Evolutionary conservation across 2,329 filamentous ascomycete species (phyloP).

Genomic region (Ophiostoma sp.): DNA sequence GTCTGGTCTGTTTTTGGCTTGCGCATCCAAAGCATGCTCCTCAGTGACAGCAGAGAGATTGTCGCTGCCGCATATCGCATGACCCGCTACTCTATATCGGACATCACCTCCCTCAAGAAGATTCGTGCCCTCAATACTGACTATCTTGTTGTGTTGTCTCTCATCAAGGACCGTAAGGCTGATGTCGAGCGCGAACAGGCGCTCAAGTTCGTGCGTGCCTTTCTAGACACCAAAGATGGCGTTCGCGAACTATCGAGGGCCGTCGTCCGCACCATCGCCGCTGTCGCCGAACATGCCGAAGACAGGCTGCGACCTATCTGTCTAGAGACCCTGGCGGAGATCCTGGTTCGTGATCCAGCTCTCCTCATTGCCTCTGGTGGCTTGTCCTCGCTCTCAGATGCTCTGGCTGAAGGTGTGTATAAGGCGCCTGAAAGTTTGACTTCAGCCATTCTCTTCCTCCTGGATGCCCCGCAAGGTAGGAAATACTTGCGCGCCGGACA

Average conservation of each 20-base stretch:
- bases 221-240: conserved; percentile 91
- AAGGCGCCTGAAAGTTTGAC: conserved; percentile 87
- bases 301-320: conserved; percentile 86
- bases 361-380: conserved; percentile 79
- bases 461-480: conserved; percentile 76
- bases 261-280: conserved; percentile 81
- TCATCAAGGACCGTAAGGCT: conserved; percentile 95
- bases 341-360: conserved; percentile 77
- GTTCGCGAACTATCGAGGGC: conserved; percentile 80
- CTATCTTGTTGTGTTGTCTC: conserved; percentile 80
- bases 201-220: conserved; percentile 90
- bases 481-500: conserved; percentile 81
- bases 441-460: conserved; percentile 78
- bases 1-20: conserved; percentile 94
- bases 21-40: conserved; percentile 88
- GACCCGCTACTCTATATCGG: conserved; percentile 89
- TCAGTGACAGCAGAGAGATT: conserved; percentile 93
- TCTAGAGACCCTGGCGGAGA: conserved; percentile 85
- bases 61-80: conserved; percentile 91
- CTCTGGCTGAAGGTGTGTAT: conserved; percentile 83
- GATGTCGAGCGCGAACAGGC: conserved; percentile 95
- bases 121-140: conserved; percentile 87
- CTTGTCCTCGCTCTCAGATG: conserved; percentile 81
- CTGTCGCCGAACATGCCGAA: conserved; percentile 79
- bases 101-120: conserved; percentile 79